Conservation (phyloP, 164 flowering plant species). For the Umbellularia californica region DNA sequence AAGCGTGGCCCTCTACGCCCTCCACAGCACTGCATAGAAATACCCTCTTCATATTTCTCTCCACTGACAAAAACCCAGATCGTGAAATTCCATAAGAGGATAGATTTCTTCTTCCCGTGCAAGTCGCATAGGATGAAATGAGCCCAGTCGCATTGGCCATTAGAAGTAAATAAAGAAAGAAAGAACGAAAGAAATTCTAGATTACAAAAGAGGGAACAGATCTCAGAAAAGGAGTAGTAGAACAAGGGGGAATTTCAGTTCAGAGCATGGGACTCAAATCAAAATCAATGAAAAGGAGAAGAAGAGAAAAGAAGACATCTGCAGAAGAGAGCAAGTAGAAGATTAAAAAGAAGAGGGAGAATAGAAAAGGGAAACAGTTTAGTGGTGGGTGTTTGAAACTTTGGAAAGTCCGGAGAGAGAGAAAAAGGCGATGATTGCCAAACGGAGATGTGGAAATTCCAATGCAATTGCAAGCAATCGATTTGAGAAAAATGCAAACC, state of each 20-base stretch:
- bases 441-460: slow-evolving; percentile 5
- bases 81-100: slow-evolving; percentile 26
- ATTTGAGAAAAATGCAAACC: too few species aligned
- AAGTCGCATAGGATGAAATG: slow-evolving; percentile 35
- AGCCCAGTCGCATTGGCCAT: slow-evolving; percentile 60
- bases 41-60: slow-evolving; percentile 22
- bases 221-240: not conserved
- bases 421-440: slow-evolving; percentile 11
- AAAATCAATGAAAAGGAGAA: slow-evolving; percentile 6
- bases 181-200: not conserved
- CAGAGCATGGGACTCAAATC: not conserved
- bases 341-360: not conserved
- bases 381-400: not conserved
- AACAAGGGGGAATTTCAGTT: not conserved
- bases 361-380: not conserved
- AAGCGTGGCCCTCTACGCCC: slow-evolving; percentile 28
- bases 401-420: slow-evolving; percentile 13
- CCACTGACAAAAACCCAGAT: slow-evolving; percentile 37
- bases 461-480: not conserved
- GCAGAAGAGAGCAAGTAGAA: not conserved
- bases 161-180: not conserved
- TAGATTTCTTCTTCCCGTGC: slow-evolving; percentile 27
- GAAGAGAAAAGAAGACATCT: slow-evolving; percentile 16
- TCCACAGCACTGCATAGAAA: slow-evolving; percentile 30
- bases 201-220: not conserved